Conservation (phyloP, 2,329 filamentous ascomycete species). For the Aureobasidium sp. region DNA sequence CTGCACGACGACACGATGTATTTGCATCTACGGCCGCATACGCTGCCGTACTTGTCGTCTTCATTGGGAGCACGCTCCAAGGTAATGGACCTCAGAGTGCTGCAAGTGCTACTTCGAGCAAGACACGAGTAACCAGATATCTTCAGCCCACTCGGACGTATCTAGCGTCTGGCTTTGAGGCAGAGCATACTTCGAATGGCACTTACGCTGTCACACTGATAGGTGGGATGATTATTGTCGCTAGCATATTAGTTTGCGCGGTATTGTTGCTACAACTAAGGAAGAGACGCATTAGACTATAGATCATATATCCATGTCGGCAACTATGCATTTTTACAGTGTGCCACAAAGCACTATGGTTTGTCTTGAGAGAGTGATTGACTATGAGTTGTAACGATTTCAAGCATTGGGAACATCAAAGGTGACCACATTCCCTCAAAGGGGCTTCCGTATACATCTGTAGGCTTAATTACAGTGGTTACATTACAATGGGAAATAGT, state of each 20-base stretch:
- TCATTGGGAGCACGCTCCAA: constrained; percentile 41
- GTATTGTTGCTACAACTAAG: neutral
- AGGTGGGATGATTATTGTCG: neutral
- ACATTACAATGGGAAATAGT: neutral
- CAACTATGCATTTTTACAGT: no score
- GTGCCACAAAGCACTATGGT: neutral
- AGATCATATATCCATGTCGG: neutral
- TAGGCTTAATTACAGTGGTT: no score
- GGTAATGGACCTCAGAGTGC: neutral
- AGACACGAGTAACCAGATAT: neutral
- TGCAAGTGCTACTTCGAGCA: neutral
- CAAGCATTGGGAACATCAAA: no score
- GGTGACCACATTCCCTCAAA: no score
- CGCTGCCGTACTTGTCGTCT: constrained; percentile 46
- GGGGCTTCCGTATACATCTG: no score
- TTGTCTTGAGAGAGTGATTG: neutral
- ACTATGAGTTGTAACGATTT: no score
- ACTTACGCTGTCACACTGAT: neutral
- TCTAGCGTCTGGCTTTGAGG: neutral
- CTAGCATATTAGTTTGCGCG: neutral
- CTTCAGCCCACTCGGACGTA: neutral
- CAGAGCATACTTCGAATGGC: neutral
- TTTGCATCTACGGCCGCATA: constrained; percentile 2
- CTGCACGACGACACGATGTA: neutral
- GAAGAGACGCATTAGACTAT: neutral